Percentiles rank a stretch among this genome's conserved stretches.
Conservation (phyloP, 768 basidiomycete species). For the Termitomyces bulborhizus region DNA sequence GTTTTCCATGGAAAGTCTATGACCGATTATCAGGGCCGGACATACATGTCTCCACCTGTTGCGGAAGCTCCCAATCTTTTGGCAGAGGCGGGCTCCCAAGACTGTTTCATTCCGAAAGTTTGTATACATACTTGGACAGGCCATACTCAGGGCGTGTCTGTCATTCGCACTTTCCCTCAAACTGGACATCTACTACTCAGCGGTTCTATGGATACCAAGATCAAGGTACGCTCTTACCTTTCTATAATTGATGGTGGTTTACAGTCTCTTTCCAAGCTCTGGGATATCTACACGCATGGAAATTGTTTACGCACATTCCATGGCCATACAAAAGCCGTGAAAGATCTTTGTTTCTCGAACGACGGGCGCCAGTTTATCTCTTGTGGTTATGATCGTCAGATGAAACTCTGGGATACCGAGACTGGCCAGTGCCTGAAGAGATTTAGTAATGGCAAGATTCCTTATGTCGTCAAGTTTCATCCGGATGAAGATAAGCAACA, state of each 20-base stretch:
- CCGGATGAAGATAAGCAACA: slow-evolving; percentile 95
- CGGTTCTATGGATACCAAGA: slow-evolving; percentile 97
- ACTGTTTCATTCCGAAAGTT: slow-evolving; percentile 90
- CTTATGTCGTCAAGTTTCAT: slow-evolving; percentile 92
- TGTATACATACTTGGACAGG: slow-evolving; percentile 99
- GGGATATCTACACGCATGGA: slow-evolving; percentile 96
- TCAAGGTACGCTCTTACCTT: slow-evolving; percentile 59
- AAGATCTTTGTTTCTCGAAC: slow-evolving; percentile 94
- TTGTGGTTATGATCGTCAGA: slow-evolving; percentile 92
- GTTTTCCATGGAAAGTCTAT: slow-evolving; percentile 97
- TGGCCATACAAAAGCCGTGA: slow-evolving; percentile 94
- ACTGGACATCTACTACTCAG: slow-evolving; percentile 91
- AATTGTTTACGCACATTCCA: slow-evolving; percentile 97
- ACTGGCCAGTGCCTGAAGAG: slow-evolving; percentile 96
- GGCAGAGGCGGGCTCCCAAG: slow-evolving; percentile 75
- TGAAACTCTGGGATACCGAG: slow-evolving; percentile 99
- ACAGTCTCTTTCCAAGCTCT: slow-evolving; percentile 54
- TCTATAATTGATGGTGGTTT: background rate
- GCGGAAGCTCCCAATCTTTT: slow-evolving; percentile 84
- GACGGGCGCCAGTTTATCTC: slow-evolving; percentile 86
- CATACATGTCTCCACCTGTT: slow-evolving; percentile 92
- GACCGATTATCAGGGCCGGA: slow-evolving; percentile 96
- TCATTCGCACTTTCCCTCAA: slow-evolving; percentile 86
- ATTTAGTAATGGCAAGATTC: slow-evolving; percentile 96
- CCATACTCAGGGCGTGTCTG: slow-evolving; percentile 94